Conservation (phyloP, 306 rosid genomes). For the Prunus armeniaca region DNA sequence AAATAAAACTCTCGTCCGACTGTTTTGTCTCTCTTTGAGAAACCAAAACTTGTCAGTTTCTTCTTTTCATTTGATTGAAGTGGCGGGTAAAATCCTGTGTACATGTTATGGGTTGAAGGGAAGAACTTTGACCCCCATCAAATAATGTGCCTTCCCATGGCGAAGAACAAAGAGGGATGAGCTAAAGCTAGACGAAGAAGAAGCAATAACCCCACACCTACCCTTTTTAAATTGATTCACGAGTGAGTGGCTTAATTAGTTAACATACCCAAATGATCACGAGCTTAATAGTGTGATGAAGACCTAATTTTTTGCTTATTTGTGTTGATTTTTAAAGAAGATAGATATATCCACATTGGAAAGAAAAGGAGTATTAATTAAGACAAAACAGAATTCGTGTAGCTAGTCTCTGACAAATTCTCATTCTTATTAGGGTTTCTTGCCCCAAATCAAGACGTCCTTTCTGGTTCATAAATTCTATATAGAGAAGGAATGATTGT, state of each 20-base stretch:
- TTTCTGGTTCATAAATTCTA: not conserved
- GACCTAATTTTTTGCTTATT: not conserved
- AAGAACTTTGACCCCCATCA: slow-evolving; percentile 44
- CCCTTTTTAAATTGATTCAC: not conserved
- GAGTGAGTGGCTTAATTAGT: slow-evolving; percentile 24
- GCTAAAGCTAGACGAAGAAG: slow-evolving; percentile 3
- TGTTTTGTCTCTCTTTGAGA: slow-evolving; percentile 30
- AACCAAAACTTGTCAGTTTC: slow-evolving; percentile 36
- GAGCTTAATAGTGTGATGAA: slow-evolving; percentile 16
- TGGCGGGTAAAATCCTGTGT: slow-evolving; percentile 8
- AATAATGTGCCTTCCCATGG: not conserved
- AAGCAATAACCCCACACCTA: not conserved
- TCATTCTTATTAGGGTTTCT: slow-evolving; percentile 32
- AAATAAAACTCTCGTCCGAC: slow-evolving; percentile 2
- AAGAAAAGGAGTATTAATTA: not conserved
- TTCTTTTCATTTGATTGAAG: slow-evolving; percentile 1
- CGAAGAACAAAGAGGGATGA: not conserved
- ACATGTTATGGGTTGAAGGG: not conserved
- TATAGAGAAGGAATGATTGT: not conserved
- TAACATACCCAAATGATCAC: slow-evolving; percentile 24
- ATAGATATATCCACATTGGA: not conserved
- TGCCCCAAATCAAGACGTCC: not conserved
- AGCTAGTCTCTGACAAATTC: slow-evolving; percentile 18
- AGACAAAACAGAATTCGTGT: not conserved
- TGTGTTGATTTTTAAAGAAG: not conserved